Percentiles rank a stretch among this genome's conserved stretches.
phyloP scores from a whole-genome alignment of 345 rosid species.

The Corymbia maculata region DNA sequence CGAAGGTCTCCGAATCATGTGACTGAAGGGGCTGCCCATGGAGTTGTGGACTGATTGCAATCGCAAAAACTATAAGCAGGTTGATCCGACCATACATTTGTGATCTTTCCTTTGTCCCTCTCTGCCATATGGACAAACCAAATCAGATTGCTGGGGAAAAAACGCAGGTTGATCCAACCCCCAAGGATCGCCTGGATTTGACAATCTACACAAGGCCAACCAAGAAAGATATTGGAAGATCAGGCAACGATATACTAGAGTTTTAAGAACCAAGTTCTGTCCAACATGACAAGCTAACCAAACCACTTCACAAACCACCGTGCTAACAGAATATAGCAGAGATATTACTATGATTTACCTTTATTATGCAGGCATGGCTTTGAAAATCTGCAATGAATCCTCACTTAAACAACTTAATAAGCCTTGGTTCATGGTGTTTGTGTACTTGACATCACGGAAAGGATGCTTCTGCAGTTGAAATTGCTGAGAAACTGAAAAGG shows the following conservation, averaged over 20 bases:
- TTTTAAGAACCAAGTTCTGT: neutral
- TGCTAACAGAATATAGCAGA: neutral
- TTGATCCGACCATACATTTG: neutral
- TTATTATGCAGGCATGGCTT: slow-evolving; percentile 1
- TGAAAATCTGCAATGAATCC: slow-evolving; percentile 50
- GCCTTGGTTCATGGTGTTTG: slow-evolving; percentile 7
- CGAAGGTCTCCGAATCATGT: neutral
- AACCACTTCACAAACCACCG: neutral
- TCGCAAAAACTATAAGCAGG: neutral
- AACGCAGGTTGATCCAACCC: neutral
- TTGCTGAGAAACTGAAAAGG: slow-evolving; percentile 29
- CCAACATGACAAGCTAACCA: neutral
- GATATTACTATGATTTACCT: neutral
- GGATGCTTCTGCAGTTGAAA: slow-evolving; percentile 37
- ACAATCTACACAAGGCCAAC: neutral
- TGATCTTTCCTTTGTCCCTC: neutral
- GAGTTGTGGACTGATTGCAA: neutral
- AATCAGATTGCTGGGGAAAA: neutral
- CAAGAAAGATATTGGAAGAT: neutral
- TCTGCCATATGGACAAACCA: neutral
- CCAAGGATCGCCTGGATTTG: neutral
- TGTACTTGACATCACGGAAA: slow-evolving; percentile 54
- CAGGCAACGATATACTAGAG: neutral
- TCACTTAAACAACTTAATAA: slow-evolving; percentile 59
- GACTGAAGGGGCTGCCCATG: neutral